Evolutionary conservation across 192 early-diverging fungal species (phyloP), one percentile per base, ranked within the genome.

Genomic region (Backusella luteola): DNA sequence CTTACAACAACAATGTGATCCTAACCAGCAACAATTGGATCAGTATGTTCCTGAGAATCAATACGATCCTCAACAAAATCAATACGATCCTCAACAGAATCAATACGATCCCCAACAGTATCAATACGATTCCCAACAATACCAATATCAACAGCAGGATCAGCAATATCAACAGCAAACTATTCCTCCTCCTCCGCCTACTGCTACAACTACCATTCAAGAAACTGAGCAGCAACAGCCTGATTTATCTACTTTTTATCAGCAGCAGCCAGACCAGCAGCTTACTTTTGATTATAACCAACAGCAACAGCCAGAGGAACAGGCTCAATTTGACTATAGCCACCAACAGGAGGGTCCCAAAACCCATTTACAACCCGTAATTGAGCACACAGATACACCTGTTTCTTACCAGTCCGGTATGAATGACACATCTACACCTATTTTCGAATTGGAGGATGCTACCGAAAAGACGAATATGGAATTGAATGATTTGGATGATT

Each of bases 401-500:
- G 56, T 63, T 23, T 63, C 56, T 14, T 63, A 63, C 23, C 56
- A 63, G 8, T 63, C 56, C 26, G 56, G 56, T 29, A 4, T 26
- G 21, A 63, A 63, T 63, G 56, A 29, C 0, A 29, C 56, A 23
- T 63, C 56, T 14, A 63, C 56, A 12, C 56, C 56, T 26, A 63
- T 63, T 63, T 63, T 63, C 19, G 66, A 67, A 8, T 14, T 35
- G 14, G 67, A 17, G n/a, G 68, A 41, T 35, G n/a, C 52, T n/a
- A 19, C 59, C 2, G 56, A 74, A 17, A 36, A 63, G 36, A 39
- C 6, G 15, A 8, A 6, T 15, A n/a, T 35, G 6, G 52, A 59
- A 39, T 39, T 74, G 7, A 34, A 70, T 46, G 76, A 77, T 77
- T 66, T 77, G 36, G 76, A 77, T 66, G 76, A 77, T 69, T 69